These are phyloP conservation scores for Sphaerulina musiva DNA, from an alignment of 2,329 filamentous ascomycete genomes.

Conservation along the genomic window DNA sequence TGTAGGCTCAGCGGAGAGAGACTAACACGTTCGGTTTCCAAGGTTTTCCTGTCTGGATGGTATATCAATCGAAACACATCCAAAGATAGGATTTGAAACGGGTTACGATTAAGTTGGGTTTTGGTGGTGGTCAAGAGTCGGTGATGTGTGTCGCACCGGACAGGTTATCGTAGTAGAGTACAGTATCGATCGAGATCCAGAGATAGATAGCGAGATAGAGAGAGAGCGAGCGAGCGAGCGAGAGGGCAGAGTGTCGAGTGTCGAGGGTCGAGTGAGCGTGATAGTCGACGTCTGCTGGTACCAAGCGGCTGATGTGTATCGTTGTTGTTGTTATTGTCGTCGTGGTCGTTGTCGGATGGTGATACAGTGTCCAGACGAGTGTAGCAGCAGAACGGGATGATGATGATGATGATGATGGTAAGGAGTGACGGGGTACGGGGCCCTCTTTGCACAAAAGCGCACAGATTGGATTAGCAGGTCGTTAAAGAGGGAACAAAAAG, in stretches of 20 bases:
- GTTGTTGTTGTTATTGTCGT: not conserved
- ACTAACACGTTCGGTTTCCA: constrained; percentile 18
- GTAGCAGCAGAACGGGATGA: constrained; percentile 15
- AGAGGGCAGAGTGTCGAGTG: not conserved
- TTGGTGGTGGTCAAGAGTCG: constrained; percentile 2
- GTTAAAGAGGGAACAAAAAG: constrained; percentile 23
- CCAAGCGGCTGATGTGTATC: constrained; percentile 4
- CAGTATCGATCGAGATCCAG: constrained; percentile 14
- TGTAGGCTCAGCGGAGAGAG: not conserved
- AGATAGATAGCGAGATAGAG: constrained; percentile 9
- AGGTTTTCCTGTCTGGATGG: constrained; percentile 6
- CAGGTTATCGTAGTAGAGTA: constrained; percentile 14
- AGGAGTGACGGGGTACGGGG: constrained; percentile 22
- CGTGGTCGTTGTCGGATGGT: constrained; percentile 14
- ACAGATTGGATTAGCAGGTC: constrained; percentile 20
- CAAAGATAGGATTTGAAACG: constrained; percentile 11
- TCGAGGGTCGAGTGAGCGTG: not conserved
- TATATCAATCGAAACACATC: constrained; percentile 19
- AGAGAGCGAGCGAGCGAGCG: constrained; percentile 15
- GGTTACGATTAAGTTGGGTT: constrained; percentile 17
- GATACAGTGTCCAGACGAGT: constrained; percentile 15
- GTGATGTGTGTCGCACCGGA: constrained; percentile 18
- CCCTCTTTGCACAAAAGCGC: constrained; percentile 13
- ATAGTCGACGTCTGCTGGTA: not conserved
- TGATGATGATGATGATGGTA: constrained; percentile 6